Conservation (phyloP, 495 filamentous ascomycete species). For the Aspergillus taichungensis region DNA sequence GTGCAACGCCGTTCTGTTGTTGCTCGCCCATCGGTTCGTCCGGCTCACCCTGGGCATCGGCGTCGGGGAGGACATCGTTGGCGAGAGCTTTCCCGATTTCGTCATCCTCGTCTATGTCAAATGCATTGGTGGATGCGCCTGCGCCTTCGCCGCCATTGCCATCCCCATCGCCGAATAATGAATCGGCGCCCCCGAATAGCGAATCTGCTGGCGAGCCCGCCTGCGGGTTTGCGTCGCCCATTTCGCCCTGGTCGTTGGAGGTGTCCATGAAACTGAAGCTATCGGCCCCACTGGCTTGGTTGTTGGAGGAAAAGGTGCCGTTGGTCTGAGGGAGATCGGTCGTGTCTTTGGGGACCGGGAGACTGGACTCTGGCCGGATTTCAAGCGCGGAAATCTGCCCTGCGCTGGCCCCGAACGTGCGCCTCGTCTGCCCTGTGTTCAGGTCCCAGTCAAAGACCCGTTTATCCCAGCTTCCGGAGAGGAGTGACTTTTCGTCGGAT, state of each 20-base stretch:
- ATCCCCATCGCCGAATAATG: slow-evolving; percentile 65
- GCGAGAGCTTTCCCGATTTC: slow-evolving; percentile 76
- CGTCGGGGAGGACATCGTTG: slow-evolving; percentile 42
- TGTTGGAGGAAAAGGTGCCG: slow-evolving; percentile 61
- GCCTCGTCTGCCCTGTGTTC: slow-evolving; percentile 70
- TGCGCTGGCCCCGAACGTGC: slow-evolving; percentile 65
- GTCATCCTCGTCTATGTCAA: slow-evolving; percentile 73
- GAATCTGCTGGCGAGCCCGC: slow-evolving; percentile 63
- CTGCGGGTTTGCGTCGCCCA: slow-evolving; percentile 32
- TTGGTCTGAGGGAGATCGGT: slow-evolving; percentile 46
- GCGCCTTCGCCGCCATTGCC: slow-evolving; percentile 49
- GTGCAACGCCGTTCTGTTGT: slow-evolving; percentile 16
- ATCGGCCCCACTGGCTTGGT: slow-evolving; percentile 34
- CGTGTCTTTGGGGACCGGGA: slow-evolving; percentile 66
- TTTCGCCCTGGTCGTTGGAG: slow-evolving; percentile 28
- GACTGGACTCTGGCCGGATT: slow-evolving; percentile 64
- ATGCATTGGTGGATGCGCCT: slow-evolving; percentile 47
- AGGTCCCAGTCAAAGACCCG: slow-evolving; percentile 90
- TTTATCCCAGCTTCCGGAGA: slow-evolving; percentile 97
- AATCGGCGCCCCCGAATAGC: slow-evolving; percentile 56
- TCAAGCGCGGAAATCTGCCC: slow-evolving; percentile 85
- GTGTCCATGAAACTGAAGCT: slow-evolving; percentile 39
- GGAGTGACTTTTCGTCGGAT: slow-evolving; percentile 74
- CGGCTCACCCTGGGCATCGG: slow-evolving; percentile 29
- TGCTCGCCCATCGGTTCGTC: slow-evolving; percentile 15